phyloP scores from a whole-genome alignment of 805 yeast species.

The Clavispora vitiphila region DNA sequence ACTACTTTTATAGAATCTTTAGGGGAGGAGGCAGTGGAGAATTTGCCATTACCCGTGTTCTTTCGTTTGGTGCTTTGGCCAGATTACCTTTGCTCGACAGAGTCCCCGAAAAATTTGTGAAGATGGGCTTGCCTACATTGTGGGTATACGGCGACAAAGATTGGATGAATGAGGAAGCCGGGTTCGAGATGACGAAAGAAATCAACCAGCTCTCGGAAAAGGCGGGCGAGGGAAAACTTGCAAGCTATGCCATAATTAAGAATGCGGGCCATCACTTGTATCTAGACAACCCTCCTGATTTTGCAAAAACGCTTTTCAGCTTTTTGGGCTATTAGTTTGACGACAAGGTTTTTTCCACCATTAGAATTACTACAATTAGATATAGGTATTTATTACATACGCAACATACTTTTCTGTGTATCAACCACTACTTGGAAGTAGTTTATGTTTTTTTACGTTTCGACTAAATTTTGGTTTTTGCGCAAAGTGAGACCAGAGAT shows the following conservation, averaged over 20 bases:
- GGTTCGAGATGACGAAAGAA: slow-evolving; percentile 28
- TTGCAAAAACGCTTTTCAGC: slow-evolving; percentile 26
- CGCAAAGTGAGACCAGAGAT: too few relatives aligned
- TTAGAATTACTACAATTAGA: too few relatives aligned
- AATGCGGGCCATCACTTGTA: slow-evolving; percentile 54
- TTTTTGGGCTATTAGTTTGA: slow-evolving; percentile 22
- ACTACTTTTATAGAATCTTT: slow-evolving; percentile 50
- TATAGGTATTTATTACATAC: too few relatives aligned
- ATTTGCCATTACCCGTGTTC: slow-evolving; percentile 53
- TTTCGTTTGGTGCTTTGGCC: slow-evolving; percentile 57
- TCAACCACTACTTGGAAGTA: too few relatives aligned
- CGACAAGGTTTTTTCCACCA: too few relatives aligned
- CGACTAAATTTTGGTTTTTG: too few relatives aligned
- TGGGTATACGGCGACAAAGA: slow-evolving; percentile 67
- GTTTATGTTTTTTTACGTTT: too few relatives aligned
- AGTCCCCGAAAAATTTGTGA: slow-evolving; percentile 37
- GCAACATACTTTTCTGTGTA: too few relatives aligned
- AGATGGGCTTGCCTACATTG: slow-evolving; percentile 40
- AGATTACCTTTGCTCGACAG: slow-evolving; percentile 54
- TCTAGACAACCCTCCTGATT: slow-evolving; percentile 42
- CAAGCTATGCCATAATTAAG: slow-evolving; percentile 27
- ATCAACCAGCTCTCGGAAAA: slow-evolving; percentile 13
- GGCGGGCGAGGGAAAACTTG: slow-evolving; percentile 7
- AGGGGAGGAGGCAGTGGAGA: slow-evolving; percentile 61
- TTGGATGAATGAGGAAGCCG: slow-evolving; percentile 68